Base-by-base conservation (phyloP, 257 asterid genomes). In the Anisodus tanguticus region DNA sequence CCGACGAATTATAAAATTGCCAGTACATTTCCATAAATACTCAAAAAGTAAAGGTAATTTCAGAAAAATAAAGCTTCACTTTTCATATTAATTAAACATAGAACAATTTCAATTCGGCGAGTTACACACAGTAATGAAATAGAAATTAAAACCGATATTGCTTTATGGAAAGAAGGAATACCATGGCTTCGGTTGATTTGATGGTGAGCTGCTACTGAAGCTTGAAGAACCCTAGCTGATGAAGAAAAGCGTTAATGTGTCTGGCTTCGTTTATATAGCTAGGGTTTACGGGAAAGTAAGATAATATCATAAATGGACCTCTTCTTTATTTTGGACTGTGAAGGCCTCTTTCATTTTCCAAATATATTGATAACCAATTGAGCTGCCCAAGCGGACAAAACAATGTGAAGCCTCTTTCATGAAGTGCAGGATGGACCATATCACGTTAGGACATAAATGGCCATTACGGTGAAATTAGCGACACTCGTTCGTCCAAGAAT, bases 121-220 rank as follows among this genome's bases (percentile, higher is more conserved):
- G 35, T 31, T 31, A 31, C 17, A 8, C 53, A 35, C 11, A 79
- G 60, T 55, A 43, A 37, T n/a, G 16, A 37, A 10, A 55, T 5
- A 26, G 0, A 62, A 31, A 53, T 17, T 9, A 37, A n/a, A 13
- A 57, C 17, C 6, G 9, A 37, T 67, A 13, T 67, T 1, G 3
- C 22, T n/a, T 6, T 6, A 35, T 68, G n/a, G 53, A 39, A 39
- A 68, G n/a, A 15, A 13, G 41, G 6, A 41, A 39, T 69, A 69
- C 78, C 78, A 82, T 82, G 41, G 84, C 55, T 67, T 41, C 47
- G 79, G 79, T 22, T 67, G 80, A 37, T 31, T 64, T 60, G 60
- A 41, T 12, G 76, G 1, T 16, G 59, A 62, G 77, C 47, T 64
- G 41, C 79, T 82, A 5, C n/a, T 70, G 63, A 63, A 67, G 79